A percentile compares a stretch with the other conserved stretches of the same genome.
Evolutionary conservation across 2,329 filamentous ascomycete species (phyloP).

Genomic region (Ceratocystis harringtonii): DNA sequence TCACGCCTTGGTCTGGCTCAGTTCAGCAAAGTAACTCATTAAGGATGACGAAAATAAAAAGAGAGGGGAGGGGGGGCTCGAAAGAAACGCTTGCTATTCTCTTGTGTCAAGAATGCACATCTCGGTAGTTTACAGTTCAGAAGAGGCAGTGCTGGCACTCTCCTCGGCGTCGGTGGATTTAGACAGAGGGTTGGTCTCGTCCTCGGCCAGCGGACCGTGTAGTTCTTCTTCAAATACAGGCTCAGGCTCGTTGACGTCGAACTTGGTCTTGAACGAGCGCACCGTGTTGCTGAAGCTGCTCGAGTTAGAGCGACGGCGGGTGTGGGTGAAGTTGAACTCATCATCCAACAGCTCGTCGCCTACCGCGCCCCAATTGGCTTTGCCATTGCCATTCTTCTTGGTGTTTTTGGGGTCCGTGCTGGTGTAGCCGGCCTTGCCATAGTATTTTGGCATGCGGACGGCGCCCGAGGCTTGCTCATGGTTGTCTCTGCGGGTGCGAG

Average conservation of each 20-base stretch:
- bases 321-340: slow-evolving; percentile 67
- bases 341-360: slow-evolving; percentile 77
- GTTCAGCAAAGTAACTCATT: not conserved
- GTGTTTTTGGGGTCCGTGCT: slow-evolving; percentile 69
- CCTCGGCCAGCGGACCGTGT: slow-evolving; percentile 49
- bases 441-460: slow-evolving; percentile 82
- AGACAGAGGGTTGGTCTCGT: slow-evolving; percentile 34
- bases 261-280: slow-evolving; percentile 87
- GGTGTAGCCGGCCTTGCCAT: slow-evolving; percentile 70
- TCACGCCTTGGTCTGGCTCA: not conserved
- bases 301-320: slow-evolving; percentile 85
- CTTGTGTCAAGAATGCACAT: not conserved
- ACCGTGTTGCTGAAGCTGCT: slow-evolving; percentile 56
- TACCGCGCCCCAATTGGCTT: slow-evolving; percentile 80
- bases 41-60: slow-evolving; percentile 1
- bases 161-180: slow-evolving; percentile 43
- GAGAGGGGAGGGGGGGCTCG: not conserved
- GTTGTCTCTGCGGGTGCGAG: slow-evolving; percentile 71
- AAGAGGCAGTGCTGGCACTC: slow-evolving; percentile 39
- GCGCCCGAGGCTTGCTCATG: slow-evolving; percentile 64
- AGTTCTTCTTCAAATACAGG: slow-evolving; percentile 82
- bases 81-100: slow-evolving; percentile 3
- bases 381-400: slow-evolving; percentile 91
- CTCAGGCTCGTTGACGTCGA: slow-evolving; percentile 77
- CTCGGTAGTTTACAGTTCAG: slow-evolving; percentile 5